These are phyloP conservation scores for Brassica nigra DNA, from an alignment of 345 rosid genomes.

Conservation along the genomic window DNA sequence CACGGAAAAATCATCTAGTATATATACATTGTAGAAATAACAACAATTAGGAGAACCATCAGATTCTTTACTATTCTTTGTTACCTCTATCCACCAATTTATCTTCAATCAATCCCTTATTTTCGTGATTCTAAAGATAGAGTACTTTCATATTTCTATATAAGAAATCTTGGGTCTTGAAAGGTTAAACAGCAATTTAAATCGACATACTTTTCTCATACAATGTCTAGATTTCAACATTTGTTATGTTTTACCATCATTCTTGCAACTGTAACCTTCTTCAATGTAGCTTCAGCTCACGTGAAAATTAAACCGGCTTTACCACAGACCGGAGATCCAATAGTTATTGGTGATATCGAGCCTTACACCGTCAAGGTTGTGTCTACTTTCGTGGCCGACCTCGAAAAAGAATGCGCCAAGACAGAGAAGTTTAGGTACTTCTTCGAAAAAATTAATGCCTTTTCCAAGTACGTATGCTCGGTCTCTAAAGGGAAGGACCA, in stretches of 20 bases:
- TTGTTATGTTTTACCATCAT: conserved; percentile 8
- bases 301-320: conserved; percentile 2
- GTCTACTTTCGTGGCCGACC: not conserved
- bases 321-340: conserved; percentile 4
- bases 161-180: not conserved
- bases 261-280: not conserved
- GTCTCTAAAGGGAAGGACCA: not conserved
- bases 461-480: conserved; percentile 8
- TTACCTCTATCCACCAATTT: not conserved
- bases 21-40: no score
- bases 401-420: conserved; percentile 29
- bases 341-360: conserved; percentile 16
- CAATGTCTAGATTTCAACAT: conserved; percentile 1
- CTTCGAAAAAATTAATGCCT: conserved; percentile 2
- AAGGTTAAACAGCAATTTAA: not conserved
- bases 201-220: not conserved
- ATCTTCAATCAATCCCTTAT: not conserved
- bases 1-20: no score
- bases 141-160: not conserved
- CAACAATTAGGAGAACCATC: no score
- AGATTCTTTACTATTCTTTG: conserved; percentile 4
- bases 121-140: conserved; percentile 20
- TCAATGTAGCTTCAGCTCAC: conserved; percentile 9
- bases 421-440: conserved; percentile 17
- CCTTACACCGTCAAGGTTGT: conserved; percentile 24